Evolutionary conservation across 345 rosid genomes (phyloP).

Genomic region (Citrus trifoliata): DNA sequence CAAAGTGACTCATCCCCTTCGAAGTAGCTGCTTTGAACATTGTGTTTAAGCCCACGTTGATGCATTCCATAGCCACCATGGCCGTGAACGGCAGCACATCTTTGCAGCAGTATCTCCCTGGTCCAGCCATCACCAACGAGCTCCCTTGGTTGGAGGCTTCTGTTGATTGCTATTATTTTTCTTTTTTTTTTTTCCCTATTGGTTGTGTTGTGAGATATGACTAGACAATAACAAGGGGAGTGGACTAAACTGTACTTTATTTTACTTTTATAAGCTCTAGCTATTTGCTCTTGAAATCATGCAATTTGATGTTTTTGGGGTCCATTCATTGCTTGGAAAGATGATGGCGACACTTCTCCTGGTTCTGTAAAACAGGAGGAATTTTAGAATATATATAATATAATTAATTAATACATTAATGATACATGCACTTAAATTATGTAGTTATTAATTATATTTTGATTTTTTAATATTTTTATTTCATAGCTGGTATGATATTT

Average conservation of each 20-base stretch:
- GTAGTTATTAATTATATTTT: too few species aligned
- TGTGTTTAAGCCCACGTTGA: constrained; percentile 68
- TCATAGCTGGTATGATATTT: rapidly evolving
- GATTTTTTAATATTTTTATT: too few species aligned
- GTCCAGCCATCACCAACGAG: constrained; percentile 30
- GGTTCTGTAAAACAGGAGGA: too few species aligned
- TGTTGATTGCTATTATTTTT: not conserved
- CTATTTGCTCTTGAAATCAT: not conserved
- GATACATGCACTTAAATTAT: too few species aligned
- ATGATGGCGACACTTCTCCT: too few species aligned
- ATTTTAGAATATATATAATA: too few species aligned
- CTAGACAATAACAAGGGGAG: not conserved
- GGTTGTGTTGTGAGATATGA: not conserved
- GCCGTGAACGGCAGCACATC: constrained; percentile 65
- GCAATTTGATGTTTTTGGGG: not conserved
- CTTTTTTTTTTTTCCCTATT: not conserved
- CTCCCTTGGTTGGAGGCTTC: constrained; percentile 2
- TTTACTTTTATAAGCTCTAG: not conserved
- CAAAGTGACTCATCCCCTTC: constrained; percentile 75
- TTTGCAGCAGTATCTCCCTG: constrained; percentile 37
- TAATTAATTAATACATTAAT: too few species aligned
- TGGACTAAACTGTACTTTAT: not conserved
- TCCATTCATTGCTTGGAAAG: not conserved
- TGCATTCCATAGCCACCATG: constrained; percentile 69
- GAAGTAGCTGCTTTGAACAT: constrained; percentile 84